These are phyloP conservation scores for Ophiostoma fasciatum DNA, from an alignment of 2,329 filamentous ascomycete species.

Conservation along the genomic window DNA sequence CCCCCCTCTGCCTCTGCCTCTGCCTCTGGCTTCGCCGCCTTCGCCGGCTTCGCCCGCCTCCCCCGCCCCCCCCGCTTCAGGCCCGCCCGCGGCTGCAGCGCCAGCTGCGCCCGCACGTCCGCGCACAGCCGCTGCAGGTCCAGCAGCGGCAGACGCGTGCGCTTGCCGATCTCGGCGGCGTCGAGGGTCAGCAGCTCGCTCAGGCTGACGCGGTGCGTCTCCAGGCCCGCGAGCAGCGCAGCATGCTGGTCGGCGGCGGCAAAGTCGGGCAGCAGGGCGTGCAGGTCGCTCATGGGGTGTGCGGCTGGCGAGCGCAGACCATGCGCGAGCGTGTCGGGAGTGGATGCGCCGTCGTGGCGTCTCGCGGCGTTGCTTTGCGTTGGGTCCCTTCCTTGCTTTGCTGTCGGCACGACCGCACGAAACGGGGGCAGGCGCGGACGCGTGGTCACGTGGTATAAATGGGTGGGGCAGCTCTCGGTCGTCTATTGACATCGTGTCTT, in stretches of 20 bases:
- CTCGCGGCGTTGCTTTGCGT: too few species aligned
- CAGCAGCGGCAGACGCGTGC: conserved; percentile 64
- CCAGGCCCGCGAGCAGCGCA: conserved; percentile 64
- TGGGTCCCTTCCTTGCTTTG: too few species aligned
- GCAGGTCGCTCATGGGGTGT: conserved; percentile 64
- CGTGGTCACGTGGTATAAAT: too few species aligned
- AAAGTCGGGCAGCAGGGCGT: conserved; percentile 68
- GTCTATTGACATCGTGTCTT: too few species aligned
- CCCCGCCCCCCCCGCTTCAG: neutral
- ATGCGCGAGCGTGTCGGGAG: neutral
- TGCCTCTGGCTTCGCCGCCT: too few species aligned
- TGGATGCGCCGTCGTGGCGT: neutral
- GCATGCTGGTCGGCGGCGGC: conserved; percentile 48
- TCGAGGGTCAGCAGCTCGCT: conserved; percentile 79
- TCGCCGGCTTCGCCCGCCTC: neutral
- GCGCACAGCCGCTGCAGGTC: conserved; percentile 60
- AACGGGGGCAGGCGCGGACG: conserved; percentile 2
- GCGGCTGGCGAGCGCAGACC: neutral
- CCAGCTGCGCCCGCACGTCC: conserved; percentile 6
- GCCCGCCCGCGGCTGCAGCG: too few species aligned
- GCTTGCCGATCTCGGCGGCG: conserved; percentile 67
- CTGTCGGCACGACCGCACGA: too few species aligned
- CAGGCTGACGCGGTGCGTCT: conserved; percentile 62
- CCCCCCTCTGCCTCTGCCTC: neutral
- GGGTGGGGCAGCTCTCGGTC: conserved; percentile 3